Percentiles rank a stretch among this genome's conserved stretches.
Conservation (phyloP, 2,329 filamentous ascomycete species). For the Trichoderma sp. region DNA sequence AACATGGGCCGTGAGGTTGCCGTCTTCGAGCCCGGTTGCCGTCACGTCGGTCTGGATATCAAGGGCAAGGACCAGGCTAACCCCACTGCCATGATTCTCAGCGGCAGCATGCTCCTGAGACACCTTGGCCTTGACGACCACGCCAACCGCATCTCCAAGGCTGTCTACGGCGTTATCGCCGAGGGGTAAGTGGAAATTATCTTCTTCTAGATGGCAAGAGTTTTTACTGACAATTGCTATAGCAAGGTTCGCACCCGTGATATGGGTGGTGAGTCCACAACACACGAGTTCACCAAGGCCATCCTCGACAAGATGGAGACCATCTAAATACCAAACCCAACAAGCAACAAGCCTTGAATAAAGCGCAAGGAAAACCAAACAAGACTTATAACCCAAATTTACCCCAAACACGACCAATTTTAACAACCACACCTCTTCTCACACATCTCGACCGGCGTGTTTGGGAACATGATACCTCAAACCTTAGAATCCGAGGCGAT, state of each 20-base stretch:
- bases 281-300: constrained; percentile 92
- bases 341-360: neutral
- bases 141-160: constrained; percentile 96
- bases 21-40: constrained; percentile 98
- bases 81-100: constrained; percentile 93
- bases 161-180: constrained; percentile 74
- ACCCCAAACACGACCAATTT: constrained; percentile 18
- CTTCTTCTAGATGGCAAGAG: neutral
- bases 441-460: constrained; percentile 11
- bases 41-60: constrained; percentile 98
- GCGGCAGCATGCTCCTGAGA: constrained; percentile 93
- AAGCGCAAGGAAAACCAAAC: neutral
- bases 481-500: constrained; percentile 11
- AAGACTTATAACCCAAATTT: constrained; percentile 17
- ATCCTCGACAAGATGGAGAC: constrained; percentile 95
- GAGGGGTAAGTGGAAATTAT: constrained; percentile 68
- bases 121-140: constrained; percentile 98
- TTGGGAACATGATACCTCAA: constrained; percentile 22
- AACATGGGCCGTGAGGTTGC: constrained; percentile 99
- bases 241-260: constrained; percentile 89
- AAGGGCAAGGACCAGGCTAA: constrained; percentile 99
- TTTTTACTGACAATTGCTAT: constrained; percentile 43
- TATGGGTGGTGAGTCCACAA: constrained; percentile 90
- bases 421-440: constrained; percentile 4
- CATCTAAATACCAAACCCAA: constrained; percentile 48